Base-by-base conservation (phyloP, 1,284 basidiomycete genomes). In the Trametes hirsuta region DNA sequence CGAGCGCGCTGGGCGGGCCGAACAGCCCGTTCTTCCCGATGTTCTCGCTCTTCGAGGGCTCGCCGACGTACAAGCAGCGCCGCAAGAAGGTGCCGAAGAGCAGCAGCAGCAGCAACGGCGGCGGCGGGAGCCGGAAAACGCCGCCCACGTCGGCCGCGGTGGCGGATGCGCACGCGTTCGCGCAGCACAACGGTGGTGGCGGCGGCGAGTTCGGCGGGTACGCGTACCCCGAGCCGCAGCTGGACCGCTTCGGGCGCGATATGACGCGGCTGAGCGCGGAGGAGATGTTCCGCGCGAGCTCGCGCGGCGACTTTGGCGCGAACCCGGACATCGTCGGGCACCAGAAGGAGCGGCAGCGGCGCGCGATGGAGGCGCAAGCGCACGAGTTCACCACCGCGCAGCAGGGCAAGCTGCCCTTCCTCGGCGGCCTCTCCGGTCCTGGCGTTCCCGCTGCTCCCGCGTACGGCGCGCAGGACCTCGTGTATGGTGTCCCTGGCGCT, bases 21-120 rank as follows among this genome's bases (percentile, higher is more conserved):
- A 76, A 75, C 62, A 76, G 82, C 50, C 80, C 85, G 9, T 85
- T 88, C 73, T 84, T 88, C 72, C 80, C 81, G 35, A 83, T 87
- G 72, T 84, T 91, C 72, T 85, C 88, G n/a, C 76, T 93, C 47
- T 89, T 93, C 59, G 90, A 91, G 71, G 93, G 93, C 8, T 89
- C 85, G 62, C 89, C 91, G 2, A 84, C 84, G 6, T 95, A 95
- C 80, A 95, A 95, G 75, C 88, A 90, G 68, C 82, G 93, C n/a
- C 82, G 91, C 63, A 93, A 92, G 80, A 91, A 91, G 74, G 80
- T 81, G 30, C 73, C 75, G 21, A 79, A 78, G 66, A 58, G 30
- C 30, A 30, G 30, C 30, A 30, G 8, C 8, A 30, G 30, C 30
- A 30, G 1, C 30, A 1, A 1, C 8, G 30, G 30, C 51, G 50